A percentile compares a stretch with the other conserved stretches of the same genome.
Evolutionary conservation across 352 stramenopile genomes (phyloP).

Genomic region (Globisporangium takayamanum): DNA sequence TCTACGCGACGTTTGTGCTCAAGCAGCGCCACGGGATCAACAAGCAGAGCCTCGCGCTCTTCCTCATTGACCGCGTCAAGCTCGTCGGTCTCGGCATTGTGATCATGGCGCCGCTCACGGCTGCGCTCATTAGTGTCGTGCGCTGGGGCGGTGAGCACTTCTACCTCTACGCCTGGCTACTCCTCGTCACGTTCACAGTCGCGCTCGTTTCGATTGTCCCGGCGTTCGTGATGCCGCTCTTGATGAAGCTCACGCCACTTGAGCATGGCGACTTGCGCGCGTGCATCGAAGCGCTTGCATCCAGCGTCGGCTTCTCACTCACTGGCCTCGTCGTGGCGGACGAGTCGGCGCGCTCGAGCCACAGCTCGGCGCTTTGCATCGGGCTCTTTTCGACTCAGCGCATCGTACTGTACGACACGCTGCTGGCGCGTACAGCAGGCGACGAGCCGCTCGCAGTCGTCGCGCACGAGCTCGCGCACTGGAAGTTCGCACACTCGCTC

Average conservation of each 20-base stretch:
- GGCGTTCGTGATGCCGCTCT: constrained; percentile 95
- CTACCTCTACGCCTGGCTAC: constrained; percentile 93
- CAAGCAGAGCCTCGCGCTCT: constrained; percentile 93
- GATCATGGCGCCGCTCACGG: constrained; percentile 63
- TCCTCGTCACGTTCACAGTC: constrained; percentile 91
- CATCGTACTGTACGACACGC: constrained; percentile 96
- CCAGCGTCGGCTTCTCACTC: constrained; percentile 90
- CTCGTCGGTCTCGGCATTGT: constrained; percentile 77
- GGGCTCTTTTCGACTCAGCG: constrained; percentile 96
- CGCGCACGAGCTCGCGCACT: constrained; percentile 95
- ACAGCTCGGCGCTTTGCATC: constrained; percentile 88
- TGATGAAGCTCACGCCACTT: constrained; percentile 94
- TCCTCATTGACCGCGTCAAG: constrained; percentile 95
- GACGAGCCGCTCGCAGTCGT: constrained; percentile 96
- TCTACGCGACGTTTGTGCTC: constrained; percentile 96
- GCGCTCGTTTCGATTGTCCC: constrained; percentile 96
- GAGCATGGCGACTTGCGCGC: constrained; percentile 84
- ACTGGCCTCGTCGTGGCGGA: constrained; percentile 98
- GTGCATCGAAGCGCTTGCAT: constrained; percentile 90
- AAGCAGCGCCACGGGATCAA: constrained; percentile 97
- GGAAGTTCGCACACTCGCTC: constrained; percentile 93
- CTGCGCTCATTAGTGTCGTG: constrained; percentile 60
- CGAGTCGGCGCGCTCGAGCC: constrained; percentile 92
- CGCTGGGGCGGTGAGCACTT: constrained; percentile 70
- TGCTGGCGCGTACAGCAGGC: constrained; percentile 89